phyloP scores from a whole-genome alignment of 2,329 filamentous ascomycete species.

The Alternaria sp. region DNA sequence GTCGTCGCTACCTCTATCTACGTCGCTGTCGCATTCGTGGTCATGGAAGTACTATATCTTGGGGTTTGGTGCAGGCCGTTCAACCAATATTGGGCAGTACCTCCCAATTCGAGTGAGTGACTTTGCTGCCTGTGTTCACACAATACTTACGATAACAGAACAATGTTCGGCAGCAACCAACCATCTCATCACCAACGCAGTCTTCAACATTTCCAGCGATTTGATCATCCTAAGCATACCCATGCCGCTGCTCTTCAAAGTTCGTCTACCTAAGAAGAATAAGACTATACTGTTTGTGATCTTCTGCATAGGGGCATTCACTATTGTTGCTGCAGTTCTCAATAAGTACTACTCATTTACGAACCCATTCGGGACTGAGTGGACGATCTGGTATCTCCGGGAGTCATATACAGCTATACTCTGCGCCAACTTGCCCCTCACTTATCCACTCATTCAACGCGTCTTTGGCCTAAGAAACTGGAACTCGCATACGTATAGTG shows the following conservation, averaged over 20 bases:
- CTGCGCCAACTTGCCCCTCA: constrained; percentile 69
- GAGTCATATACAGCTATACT: constrained; percentile 68
- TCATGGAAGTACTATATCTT: constrained; percentile 61
- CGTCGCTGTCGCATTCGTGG: constrained; percentile 56
- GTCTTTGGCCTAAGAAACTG: constrained; percentile 52
- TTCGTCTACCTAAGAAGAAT: constrained; percentile 55
- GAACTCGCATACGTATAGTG: constrained; percentile 35
- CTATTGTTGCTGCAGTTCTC: constrained; percentile 65
- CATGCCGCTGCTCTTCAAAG: constrained; percentile 57
- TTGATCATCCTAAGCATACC: constrained; percentile 57
- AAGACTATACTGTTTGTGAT: constrained; percentile 65
- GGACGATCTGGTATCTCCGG: constrained; percentile 68
- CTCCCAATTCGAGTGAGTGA: constrained; percentile 44
- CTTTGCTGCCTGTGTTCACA: neutral
- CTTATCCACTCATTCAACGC: constrained; percentile 65
- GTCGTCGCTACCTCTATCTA: constrained; percentile 58
- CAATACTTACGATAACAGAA: constrained; percentile 22
- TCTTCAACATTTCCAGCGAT: constrained; percentile 59
- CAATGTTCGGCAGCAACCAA: constrained; percentile 57
- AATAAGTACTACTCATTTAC: constrained; percentile 71
- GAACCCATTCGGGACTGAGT: constrained; percentile 64
- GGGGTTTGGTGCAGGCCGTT: constrained; percentile 66
- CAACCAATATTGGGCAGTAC: constrained; percentile 62
- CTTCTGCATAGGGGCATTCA: constrained; percentile 63
- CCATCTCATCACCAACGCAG: constrained; percentile 52